These are phyloP conservation scores for Phyllosticta citrichinensis DNA, from an alignment of 2,329 filamentous ascomycete species.

Conservation along the genomic window DNA sequence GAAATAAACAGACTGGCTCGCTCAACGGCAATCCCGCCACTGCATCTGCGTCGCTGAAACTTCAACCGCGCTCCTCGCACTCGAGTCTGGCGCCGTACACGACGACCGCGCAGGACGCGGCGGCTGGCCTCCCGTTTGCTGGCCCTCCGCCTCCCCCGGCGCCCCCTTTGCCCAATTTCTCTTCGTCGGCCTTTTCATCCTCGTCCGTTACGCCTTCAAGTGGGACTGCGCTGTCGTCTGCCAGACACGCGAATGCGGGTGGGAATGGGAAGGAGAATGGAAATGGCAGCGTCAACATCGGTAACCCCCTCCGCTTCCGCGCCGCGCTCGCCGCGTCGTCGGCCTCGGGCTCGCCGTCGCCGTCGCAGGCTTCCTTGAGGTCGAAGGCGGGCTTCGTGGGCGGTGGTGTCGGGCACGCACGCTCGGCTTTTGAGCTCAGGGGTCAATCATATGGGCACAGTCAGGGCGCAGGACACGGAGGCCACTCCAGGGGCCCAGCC, in stretches of 20 bases:
- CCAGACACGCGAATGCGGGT: not conserved
- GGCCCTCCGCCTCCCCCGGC: not conserved
- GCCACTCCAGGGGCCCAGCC: no score
- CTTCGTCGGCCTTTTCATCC: not conserved
- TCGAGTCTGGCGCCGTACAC: conserved; percentile 14
- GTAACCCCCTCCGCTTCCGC: conserved; percentile 5
- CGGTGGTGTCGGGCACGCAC: conserved; percentile 13
- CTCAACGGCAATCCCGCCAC: not conserved
- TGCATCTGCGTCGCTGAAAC: not conserved
- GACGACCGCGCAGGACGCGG: conserved; percentile 3
- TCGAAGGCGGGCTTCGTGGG: not conserved
- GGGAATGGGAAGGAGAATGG: no score
- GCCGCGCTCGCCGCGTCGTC: not conserved
- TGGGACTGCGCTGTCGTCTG: not conserved
- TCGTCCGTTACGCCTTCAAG: no score
- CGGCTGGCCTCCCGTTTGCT: not conserved
- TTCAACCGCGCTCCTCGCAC: not conserved
- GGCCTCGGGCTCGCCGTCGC: not conserved
- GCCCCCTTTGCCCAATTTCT: not conserved
- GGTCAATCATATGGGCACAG: not conserved
- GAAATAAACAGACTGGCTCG: not conserved
- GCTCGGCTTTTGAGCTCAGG: conserved; percentile 25
- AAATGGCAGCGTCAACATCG: no score
- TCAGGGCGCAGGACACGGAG: no score
- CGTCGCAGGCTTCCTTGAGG: not conserved